These are phyloP conservation scores for Schoenoplectus triqueter DNA, from an alignment of 202 grass and related monocot genomes.

Conservation along the genomic window DNA sequence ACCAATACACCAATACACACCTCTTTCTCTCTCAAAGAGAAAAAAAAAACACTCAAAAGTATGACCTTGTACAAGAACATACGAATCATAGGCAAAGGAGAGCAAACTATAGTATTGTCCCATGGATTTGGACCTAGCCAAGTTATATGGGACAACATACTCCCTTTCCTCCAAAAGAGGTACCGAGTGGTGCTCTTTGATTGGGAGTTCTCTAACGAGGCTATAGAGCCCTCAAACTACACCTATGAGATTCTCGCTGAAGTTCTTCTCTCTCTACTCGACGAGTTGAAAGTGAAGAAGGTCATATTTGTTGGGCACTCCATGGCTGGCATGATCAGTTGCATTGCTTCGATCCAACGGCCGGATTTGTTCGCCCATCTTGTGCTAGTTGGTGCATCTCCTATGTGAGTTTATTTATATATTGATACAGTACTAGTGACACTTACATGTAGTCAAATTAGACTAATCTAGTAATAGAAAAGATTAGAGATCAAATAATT, in stretches of 20 bases:
- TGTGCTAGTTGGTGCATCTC: conserved; percentile 68
- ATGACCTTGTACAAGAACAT: conserved; percentile 54
- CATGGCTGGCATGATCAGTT: conserved; percentile 81
- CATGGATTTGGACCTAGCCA: conserved; percentile 81
- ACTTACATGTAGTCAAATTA: background rate
- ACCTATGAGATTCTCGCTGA: conserved; percentile 61
- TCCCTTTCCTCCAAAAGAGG: conserved; percentile 51
- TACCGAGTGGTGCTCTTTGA: conserved; percentile 79
- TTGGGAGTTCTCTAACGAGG: conserved; percentile 62
- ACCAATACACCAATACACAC: background rate
- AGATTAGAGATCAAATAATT: background rate
- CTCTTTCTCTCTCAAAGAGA: background rate
- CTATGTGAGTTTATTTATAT: conserved; percentile 47
- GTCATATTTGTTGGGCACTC: conserved; percentile 71
- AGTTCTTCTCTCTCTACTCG: conserved; percentile 59
- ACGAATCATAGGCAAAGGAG: conserved; percentile 56
- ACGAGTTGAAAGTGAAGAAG: conserved; percentile 44
- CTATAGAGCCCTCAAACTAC: conserved; percentile 36
- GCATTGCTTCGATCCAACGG: conserved; percentile 69
- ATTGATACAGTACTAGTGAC: background rate
- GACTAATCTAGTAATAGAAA: background rate
- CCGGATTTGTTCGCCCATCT: conserved; percentile 73
- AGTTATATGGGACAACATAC: conserved; percentile 63
- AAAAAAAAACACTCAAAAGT: background rate
- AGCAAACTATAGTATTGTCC: conserved; percentile 61